Evolutionary conservation across 768 basidiomycete species (phyloP).

Genomic region (Thelephora ganbajun): DNA sequence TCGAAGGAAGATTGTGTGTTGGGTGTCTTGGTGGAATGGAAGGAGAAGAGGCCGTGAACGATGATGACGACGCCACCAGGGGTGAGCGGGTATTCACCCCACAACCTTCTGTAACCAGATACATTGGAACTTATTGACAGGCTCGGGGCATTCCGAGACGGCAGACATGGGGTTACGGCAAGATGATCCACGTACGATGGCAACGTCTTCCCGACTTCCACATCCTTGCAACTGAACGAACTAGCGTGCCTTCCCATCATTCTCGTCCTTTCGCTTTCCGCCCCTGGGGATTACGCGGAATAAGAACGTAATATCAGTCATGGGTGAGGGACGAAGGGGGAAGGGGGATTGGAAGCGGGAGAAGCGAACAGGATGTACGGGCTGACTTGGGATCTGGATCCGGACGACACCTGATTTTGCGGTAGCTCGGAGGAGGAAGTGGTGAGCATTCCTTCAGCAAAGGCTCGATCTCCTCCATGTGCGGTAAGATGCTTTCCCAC

Average conservation of each 20-base stretch:
- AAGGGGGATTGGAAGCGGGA: too few relatives aligned
- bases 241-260: slow-evolving; percentile 76
- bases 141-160: slow-evolving; percentile 9
- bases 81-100: slow-evolving; percentile 25
- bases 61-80: slow-evolving; percentile 22
- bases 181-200: slow-evolving; percentile 42
- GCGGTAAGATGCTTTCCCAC: slow-evolving; percentile 67
- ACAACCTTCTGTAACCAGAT: slow-evolving; percentile 5
- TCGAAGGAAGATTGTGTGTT: slow-evolving; percentile 35
- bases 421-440: slow-evolving; percentile 18
- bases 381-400: slow-evolving; percentile 2
- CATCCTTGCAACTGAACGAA: slow-evolving; percentile 90
- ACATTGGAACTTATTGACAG: slow-evolving; percentile 1
- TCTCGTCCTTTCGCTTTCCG: slow-evolving; percentile 28
- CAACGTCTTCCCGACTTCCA: slow-evolving; percentile 72
- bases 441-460: slow-evolving; percentile 36
- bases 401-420: slow-evolving; percentile 11
- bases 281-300: slow-evolving; percentile 11
- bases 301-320: slow-evolving; percentile 18
- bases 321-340: too few relatives aligned
- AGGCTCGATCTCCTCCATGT: slow-evolving; percentile 56
- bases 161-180: slow-evolving; percentile 12
- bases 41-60: slow-evolving; percentile 19
- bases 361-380: slow-evolving; percentile 15
- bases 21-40: slow-evolving; percentile 23